Percentiles rank a stretch among this genome's conserved stretches.
Conservation (phyloP, 2,329 filamentous ascomycete species). For the Fusarium gaditjirri region DNA sequence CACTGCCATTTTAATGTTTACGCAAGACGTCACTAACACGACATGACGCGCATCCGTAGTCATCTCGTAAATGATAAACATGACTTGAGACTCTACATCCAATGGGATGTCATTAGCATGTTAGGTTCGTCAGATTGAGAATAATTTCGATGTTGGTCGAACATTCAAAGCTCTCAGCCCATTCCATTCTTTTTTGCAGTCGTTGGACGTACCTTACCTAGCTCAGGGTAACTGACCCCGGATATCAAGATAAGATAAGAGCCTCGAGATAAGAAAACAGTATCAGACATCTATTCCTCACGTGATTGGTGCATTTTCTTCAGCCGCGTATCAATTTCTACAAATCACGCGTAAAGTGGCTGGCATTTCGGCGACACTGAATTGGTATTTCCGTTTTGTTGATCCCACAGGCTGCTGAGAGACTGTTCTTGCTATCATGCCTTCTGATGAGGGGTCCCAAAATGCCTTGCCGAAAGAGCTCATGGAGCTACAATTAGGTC, state of each 20-base stretch:
- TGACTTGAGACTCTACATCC: no score
- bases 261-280: neutral
- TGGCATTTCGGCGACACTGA: no score
- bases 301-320: conserved; percentile 5
- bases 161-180: neutral
- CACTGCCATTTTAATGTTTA: neutral
- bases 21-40: conserved; percentile 9
- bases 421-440: neutral
- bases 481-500: conserved; percentile 59
- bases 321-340: neutral
- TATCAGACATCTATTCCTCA: neutral
- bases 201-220: neutral
- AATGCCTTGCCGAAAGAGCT: conserved; percentile 53
- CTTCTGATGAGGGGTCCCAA: neutral
- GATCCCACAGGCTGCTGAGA: fast-evolving
- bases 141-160: neutral
- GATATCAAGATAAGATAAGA: neutral
- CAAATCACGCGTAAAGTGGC: conserved; percentile 14
- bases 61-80: neutral
- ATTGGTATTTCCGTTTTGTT: fast-evolving
- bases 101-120: neutral
- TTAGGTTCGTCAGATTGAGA: neutral
- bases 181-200: neutral
- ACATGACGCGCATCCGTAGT: neutral
- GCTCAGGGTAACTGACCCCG: neutral